Evolutionary conservation across 208 protist species (phyloP).

Genomic region (Acanthamoeba lenticulata): DNA sequence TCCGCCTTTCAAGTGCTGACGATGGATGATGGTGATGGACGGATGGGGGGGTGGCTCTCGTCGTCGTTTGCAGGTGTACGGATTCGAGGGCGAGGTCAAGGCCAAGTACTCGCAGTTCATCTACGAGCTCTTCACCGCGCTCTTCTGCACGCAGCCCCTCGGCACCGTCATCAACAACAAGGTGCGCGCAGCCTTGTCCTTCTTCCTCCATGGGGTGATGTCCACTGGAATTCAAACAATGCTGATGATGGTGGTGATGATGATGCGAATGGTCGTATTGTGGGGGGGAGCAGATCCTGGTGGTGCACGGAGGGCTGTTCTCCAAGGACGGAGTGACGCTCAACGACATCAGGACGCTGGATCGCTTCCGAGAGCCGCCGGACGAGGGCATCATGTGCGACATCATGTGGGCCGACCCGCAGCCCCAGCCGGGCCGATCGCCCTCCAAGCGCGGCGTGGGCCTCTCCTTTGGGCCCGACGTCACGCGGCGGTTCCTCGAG

Average conservation of each 20-base stretch:
- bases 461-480: constrained; percentile 97
- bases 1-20: no score
- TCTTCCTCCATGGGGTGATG: neutral
- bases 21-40: no score
- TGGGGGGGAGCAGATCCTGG: constrained; percentile 86
- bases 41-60: neutral
- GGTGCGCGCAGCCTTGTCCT: neutral
- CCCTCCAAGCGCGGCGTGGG: constrained; percentile 94
- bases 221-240: no score
- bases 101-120: constrained; percentile 94
- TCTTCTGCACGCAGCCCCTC: constrained; percentile 96
- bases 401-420: constrained; percentile 96
- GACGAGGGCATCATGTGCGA: constrained; percentile 96
- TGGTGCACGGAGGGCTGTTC: constrained; percentile 97
- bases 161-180: constrained; percentile 93
- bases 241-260: neutral
- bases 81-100: constrained; percentile 97
- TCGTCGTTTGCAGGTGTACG: constrained; percentile 89
- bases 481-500: constrained; percentile 95
- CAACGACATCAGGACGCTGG: constrained; percentile 94
- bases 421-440: constrained; percentile 86
- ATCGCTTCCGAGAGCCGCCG: constrained; percentile 95
- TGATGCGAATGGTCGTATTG: neutral
- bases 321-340: constrained; percentile 95
- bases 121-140: constrained; percentile 95